A percentile compares a stretch with the other conserved stretches of the same genome.
Evolutionary conservation across 2,329 filamentous ascomycete species (phyloP).

Genomic region (Fusarium sp.): DNA sequence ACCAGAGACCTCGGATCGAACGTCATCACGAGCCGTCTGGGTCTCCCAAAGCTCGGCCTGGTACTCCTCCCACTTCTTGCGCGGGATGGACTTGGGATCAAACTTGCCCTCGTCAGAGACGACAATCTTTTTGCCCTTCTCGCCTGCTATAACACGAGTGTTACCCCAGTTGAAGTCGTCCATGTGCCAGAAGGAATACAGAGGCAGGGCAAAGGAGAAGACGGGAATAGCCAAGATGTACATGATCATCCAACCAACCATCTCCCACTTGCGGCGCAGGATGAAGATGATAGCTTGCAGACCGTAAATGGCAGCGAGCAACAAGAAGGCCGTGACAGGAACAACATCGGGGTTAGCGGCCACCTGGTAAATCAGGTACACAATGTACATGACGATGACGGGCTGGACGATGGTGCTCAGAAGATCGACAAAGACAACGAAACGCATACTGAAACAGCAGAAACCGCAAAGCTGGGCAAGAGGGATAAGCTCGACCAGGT

Average conservation of each 20-base stretch:
- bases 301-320: slow-evolving; percentile 96
- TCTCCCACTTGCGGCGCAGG: slow-evolving; percentile 96
- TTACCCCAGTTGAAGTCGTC: slow-evolving; percentile 99
- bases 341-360: slow-evolving; percentile 71
- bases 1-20: slow-evolving; percentile 89
- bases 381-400: slow-evolving; percentile 89
- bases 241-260: slow-evolving; percentile 99
- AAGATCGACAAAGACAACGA: slow-evolving; percentile 94
- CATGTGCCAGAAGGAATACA: slow-evolving; percentile 99
- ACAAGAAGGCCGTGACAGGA: slow-evolving; percentile 87
- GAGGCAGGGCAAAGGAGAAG: slow-evolving; percentile 88
- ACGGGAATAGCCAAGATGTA: slow-evolving; percentile 93
- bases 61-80: slow-evolving; percentile 99
- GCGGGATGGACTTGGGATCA: slow-evolving; percentile 89
- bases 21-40: slow-evolving; percentile 84
- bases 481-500: slow-evolving; percentile 94
- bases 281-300: slow-evolving; percentile 98
- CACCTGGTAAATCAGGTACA: slow-evolving; percentile 86
- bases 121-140: slow-evolving; percentile 91
- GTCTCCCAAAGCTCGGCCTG: slow-evolving; percentile 98
- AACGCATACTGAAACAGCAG: slow-evolving; percentile 99
- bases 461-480: slow-evolving; percentile 96
- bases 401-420: slow-evolving; percentile 93
- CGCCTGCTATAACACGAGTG: slow-evolving; percentile 95
- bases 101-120: slow-evolving; percentile 98